Conservation (phyloP, 1,284 basidiomycete species). For the Lentinus polychrous region DNA sequence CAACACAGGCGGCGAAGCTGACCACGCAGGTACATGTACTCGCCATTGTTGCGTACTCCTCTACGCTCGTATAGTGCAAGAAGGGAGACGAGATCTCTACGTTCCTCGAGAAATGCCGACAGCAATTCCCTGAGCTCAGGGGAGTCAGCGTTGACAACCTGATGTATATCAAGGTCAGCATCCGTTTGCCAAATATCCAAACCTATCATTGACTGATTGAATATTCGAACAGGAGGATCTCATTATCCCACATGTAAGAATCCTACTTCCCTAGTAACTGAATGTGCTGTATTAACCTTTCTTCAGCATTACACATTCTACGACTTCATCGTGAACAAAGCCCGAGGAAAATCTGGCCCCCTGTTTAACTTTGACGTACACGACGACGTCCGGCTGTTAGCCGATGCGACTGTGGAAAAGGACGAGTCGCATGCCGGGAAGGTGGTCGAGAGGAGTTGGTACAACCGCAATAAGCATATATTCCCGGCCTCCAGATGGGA, state of each 20-base stretch:
- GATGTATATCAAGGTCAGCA: conserved; percentile 92
- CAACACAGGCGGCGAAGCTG: conserved; percentile 13
- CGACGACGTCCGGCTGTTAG: conserved; percentile 93
- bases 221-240: conserved; percentile 70
- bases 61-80: conserved; percentile 64
- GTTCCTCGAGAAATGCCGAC: conserved; percentile 90
- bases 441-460: conserved; percentile 94
- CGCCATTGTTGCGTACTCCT: not conserved
- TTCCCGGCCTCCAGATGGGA: conserved; percentile 96
- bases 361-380: conserved; percentile 99
- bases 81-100: conserved; percentile 91
- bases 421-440: conserved; percentile 99
- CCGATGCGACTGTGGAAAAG: conserved; percentile 94
- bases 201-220: conserved; percentile 3
- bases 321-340: conserved; percentile 97
- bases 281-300: not conserved
- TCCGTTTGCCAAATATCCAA: not conserved
- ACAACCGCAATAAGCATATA: conserved; percentile 95
- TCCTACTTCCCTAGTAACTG: not conserved
- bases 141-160: conserved; percentile 90
- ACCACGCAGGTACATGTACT: conserved; percentile 18
- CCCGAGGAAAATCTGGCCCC: conserved; percentile 95
- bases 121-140: conserved; percentile 88
- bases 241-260: conserved; percentile 84
- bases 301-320: conserved; percentile 94